A percentile compares a stretch with the other conserved stretches of the same genome.
These are phyloP conservation scores for Arthrobotrys sphaeroides DNA, from an alignment of 2,329 filamentous ascomycete genomes.

Conservation along the genomic window DNA sequence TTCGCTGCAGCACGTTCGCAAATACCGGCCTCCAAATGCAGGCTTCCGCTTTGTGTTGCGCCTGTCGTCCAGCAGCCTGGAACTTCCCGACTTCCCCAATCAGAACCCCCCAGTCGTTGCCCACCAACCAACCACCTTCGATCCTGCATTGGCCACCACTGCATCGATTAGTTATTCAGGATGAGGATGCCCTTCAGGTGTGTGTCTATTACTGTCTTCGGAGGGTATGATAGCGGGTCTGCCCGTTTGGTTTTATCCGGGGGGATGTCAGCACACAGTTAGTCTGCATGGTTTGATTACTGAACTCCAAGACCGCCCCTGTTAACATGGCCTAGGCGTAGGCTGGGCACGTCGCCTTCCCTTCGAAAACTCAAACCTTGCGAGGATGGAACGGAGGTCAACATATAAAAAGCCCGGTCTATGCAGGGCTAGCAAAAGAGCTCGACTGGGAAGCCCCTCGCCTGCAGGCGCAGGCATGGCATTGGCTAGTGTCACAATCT, in stretches of 20 bases:
- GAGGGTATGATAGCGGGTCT: slow-evolving; percentile 14
- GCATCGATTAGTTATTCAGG: slow-evolving; percentile 35
- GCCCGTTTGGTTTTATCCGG: slow-evolving; percentile 11
- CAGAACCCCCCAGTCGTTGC: neutral
- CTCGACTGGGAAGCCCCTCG: slow-evolving; percentile 3
- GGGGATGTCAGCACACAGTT: neutral
- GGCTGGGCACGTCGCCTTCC: slow-evolving; percentile 20
- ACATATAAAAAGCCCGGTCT: slow-evolving; percentile 26
- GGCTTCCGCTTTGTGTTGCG: slow-evolving; percentile 8
- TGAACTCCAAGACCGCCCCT: slow-evolving; percentile 11
- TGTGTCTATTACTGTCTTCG: slow-evolving; percentile 27
- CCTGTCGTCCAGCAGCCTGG: slow-evolving; percentile 5
- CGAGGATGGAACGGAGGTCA: neutral
- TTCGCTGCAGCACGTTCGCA: slow-evolving; percentile 15
- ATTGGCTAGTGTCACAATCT: no score
- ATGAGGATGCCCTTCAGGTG: neutral
- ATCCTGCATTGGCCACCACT: neutral
- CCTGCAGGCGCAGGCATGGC: neutral
- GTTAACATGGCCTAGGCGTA: slow-evolving; percentile 16
- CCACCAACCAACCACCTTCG: neutral
- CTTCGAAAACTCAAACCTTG: slow-evolving; percentile 6
- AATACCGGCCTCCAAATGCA: slow-evolving; percentile 1
- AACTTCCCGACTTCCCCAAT: neutral
- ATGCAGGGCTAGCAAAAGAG: slow-evolving; percentile 7
- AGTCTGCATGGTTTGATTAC: slow-evolving; percentile 29